These are phyloP conservation scores for Ogataea kodamae DNA, from an alignment of 805 yeast genomes.

Conservation along the genomic window DNA sequence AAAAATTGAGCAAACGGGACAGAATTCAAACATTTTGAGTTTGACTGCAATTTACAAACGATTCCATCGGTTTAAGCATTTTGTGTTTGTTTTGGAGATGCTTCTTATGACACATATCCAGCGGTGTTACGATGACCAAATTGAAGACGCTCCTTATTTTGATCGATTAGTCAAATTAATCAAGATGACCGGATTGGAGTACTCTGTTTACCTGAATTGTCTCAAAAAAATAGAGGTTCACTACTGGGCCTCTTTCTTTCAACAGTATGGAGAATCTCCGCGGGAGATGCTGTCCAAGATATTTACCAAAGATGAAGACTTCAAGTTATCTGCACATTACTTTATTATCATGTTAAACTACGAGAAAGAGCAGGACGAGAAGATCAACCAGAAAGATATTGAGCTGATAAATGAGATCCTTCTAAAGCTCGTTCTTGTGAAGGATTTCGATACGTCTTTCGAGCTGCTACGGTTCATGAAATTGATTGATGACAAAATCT, in stretches of 20 bases:
- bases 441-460: conserved; percentile 52
- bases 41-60: conserved; percentile 32
- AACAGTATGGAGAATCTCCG: conserved; percentile 40
- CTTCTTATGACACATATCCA: conserved; percentile 40
- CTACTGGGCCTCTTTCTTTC: conserved; percentile 49
- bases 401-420: conserved; percentile 42
- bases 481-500: conserved; percentile 38
- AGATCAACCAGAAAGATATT: conserved; percentile 33
- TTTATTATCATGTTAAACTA: conserved; percentile 50
- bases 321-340: conserved; percentile 48
- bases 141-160: conserved; percentile 29
- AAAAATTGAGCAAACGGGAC: conserved; percentile 15
- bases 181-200: conserved; percentile 29
- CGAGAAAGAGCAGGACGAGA: conserved; percentile 36
- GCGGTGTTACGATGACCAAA: conserved; percentile 29
- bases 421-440: conserved; percentile 37
- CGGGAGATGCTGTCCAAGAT: conserved; percentile 41
- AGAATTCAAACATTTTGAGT: conserved; percentile 25
- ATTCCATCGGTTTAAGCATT: conserved; percentile 41
- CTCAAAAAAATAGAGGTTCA: conserved; percentile 51
- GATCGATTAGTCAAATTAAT: conserved; percentile 32
- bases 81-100: conserved; percentile 47
- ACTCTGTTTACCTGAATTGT: conserved; percentile 46
- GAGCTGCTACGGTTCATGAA: conserved; percentile 53
- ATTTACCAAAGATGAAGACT: conserved; percentile 35